Evolutionary conservation across 768 basidiomycete genomes (phyloP).

Genomic region (Boletus speciosus): DNA sequence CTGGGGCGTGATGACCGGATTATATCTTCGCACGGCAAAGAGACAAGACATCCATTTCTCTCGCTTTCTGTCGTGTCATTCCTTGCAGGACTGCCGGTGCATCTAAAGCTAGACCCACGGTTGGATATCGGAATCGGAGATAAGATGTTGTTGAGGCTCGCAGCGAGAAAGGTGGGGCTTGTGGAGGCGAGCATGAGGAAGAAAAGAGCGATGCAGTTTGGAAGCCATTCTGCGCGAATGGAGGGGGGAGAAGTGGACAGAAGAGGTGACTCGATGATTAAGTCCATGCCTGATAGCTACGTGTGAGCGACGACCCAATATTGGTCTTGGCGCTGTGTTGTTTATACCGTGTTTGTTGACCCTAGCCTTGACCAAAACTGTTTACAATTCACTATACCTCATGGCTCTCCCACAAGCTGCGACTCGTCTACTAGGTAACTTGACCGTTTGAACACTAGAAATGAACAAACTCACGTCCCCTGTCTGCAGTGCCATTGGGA

Average conservation of each 20-base stretch:
- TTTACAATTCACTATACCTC: slow-evolving; percentile 1
- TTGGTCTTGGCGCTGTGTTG: slow-evolving; percentile 3
- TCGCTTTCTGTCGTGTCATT: slow-evolving; percentile 76
- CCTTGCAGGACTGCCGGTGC: slow-evolving; percentile 73
- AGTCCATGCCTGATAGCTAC: neutral
- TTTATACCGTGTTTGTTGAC: slow-evolving; percentile 27
- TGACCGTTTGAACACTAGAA: neutral
- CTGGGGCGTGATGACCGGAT: slow-evolving; percentile 93
- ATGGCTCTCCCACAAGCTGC: slow-evolving; percentile 54
- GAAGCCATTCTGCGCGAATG: slow-evolving; percentile 84
- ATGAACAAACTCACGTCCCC: slow-evolving; percentile 8
- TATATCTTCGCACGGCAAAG: slow-evolving; percentile 87
- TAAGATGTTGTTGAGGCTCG: slow-evolving; percentile 78
- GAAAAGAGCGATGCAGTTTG: slow-evolving; percentile 98
- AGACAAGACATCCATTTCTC: slow-evolving; percentile 88
- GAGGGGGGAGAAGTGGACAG: slow-evolving; percentile 50
- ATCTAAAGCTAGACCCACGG: slow-evolving; percentile 78
- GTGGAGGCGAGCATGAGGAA: slow-evolving; percentile 69
- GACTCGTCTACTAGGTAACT: slow-evolving; percentile 48
- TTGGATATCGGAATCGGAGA: slow-evolving; percentile 79
- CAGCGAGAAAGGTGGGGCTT: slow-evolving; percentile 71
- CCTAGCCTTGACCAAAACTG: neutral
- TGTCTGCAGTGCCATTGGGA: slow-evolving; percentile 35
- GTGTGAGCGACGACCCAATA: too few relatives aligned
- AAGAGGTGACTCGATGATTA: slow-evolving; percentile 46